These are phyloP conservation scores for Cryptosporidium sp. DNA, from an alignment of 169 alveolate genomes.

Conservation along the genomic window DNA sequence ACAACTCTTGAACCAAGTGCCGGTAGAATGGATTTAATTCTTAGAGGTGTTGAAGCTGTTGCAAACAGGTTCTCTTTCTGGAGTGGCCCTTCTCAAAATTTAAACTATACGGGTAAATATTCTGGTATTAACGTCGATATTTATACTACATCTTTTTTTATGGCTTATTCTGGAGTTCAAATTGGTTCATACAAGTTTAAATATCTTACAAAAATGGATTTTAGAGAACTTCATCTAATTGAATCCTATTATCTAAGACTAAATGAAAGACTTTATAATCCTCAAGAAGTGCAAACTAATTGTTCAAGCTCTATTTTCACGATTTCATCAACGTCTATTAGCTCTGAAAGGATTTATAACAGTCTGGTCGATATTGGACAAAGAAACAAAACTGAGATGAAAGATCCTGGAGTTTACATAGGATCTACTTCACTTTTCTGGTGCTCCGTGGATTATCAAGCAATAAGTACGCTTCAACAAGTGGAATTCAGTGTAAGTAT, in stretches of 20 bases:
- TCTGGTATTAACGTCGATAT: constrained; percentile 21
- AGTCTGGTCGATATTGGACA: constrained; percentile 8
- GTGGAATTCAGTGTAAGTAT: constrained; percentile 36
- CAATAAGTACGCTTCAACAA: constrained; percentile 53
- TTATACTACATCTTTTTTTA: constrained; percentile 27
- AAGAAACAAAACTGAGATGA: constrained; percentile 7
- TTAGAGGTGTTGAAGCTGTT: constrained; percentile 71
- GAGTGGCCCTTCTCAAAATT: constrained; percentile 41
- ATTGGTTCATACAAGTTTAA: constrained; percentile 35
- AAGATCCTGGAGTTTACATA: constrained; percentile 49
- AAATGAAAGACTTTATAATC: constrained; percentile 36
- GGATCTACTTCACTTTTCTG: constrained; percentile 55
- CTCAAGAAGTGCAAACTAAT: constrained; percentile 36
- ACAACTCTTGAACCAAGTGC: constrained; percentile 55
- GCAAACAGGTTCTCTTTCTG: constrained; percentile 70
- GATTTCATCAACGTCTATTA: constrained; percentile 27
- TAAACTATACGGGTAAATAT: constrained; percentile 39
- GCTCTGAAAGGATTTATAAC: not conserved
- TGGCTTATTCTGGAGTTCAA: constrained; percentile 46
- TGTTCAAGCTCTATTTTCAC: constrained; percentile 53
- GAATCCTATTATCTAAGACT: constrained; percentile 42
- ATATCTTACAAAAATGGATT: constrained; percentile 56
- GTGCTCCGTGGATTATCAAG: constrained; percentile 71
- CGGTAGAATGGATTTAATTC: constrained; percentile 14
- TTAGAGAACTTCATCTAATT: constrained; percentile 42